Percentiles rank a stretch among this genome's conserved stretches.
Evolutionary conservation across 257 asterid genomes (phyloP).

Genomic region (Salvia miltiorrhiza): DNA sequence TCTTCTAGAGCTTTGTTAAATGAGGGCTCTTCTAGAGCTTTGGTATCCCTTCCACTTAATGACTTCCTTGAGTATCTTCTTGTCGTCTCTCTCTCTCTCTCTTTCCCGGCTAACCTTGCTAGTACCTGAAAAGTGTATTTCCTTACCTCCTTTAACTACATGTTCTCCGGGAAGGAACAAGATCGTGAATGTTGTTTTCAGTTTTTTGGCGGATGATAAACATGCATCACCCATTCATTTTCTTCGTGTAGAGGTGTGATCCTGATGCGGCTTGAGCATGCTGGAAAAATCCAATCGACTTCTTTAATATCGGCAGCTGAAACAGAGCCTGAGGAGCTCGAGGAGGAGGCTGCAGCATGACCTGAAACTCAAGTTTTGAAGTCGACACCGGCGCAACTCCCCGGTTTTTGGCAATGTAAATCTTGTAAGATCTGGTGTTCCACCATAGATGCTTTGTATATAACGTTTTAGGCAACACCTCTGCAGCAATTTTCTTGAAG

Average conservation of each 20-base stretch:
- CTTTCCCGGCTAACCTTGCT: neutral
- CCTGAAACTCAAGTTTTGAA: neutral
- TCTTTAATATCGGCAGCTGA: conserved; percentile 80
- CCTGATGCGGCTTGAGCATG: conserved; percentile 91
- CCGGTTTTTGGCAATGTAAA: neutral
- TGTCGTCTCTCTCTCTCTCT: neutral
- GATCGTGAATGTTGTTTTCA: neutral
- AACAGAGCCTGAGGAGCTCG: conserved; percentile 48
- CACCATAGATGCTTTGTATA: neutral
- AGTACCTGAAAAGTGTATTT: too few species aligned
- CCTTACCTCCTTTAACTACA: too few species aligned
- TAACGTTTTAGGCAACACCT: neutral
- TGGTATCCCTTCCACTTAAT: neutral
- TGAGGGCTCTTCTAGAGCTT: neutral
- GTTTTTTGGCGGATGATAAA: neutral
- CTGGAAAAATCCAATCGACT: conserved; percentile 92
- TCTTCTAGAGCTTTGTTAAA: neutral
- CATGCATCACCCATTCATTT: neutral
- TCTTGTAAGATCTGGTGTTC: neutral
- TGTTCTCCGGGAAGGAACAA: too few species aligned
- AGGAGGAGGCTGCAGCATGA: conserved; percentile 44
- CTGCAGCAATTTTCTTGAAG: neutral
- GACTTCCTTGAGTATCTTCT: too few species aligned
- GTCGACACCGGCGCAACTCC: too few species aligned
- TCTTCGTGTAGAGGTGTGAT: conserved; percentile 72